Base-by-base conservation (phyloP, 2,329 filamentous ascomycete genomes). In the Talaromyces sp. region DNA sequence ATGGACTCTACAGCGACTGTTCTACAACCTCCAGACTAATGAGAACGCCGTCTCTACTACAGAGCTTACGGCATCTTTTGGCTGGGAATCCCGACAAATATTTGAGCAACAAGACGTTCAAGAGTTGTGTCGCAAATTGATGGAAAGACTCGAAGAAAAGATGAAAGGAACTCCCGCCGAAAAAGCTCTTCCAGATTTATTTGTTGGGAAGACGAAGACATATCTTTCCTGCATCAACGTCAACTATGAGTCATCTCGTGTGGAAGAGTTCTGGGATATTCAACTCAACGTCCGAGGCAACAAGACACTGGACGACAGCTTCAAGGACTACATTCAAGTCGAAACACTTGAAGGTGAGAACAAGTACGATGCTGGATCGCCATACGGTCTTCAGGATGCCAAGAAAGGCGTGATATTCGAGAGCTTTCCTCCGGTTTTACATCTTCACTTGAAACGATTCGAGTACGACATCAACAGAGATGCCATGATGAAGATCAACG, bases 61-160 rank as follows among this genome's bases (percentile, higher is more conserved):
- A 61, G 95, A 99, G 75, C 86, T 99, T 45, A 99, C 95, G 6
- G 91, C 92, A 70, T 98, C 95, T 0, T 99, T 99, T 76, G 95
- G 95, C 27, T 99, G 95, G 95, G 94, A 99, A 73, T 96, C 94
- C 1, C 88, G 93, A 69, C 94, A 99, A 75, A 97, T 98, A 62
- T 99, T 99, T 72, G 94, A 98, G 79, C 95, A 99, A 76, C 95
- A 99, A 78, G 95, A 99, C 78, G 95, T 99, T 8, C 95, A 99
- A 77, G 95, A 99, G 77, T 83, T 99, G 38, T 98, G 93, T 38
- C 88, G 96, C 65, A 97, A 98, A 77, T 84, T 99, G 68, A 99
- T 99, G 91, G 95, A 99, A 79, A 89, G 92, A 67, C 89, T 99
- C 80, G 96, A 99, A 76, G 91, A 95, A 74, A 94, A 91, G 76